Percentiles rank a stretch among this genome's conserved stretches.
These are phyloP conservation scores for Galium porrigens DNA, from an alignment of 305 asterid species.

Conservation along the genomic window DNA sequence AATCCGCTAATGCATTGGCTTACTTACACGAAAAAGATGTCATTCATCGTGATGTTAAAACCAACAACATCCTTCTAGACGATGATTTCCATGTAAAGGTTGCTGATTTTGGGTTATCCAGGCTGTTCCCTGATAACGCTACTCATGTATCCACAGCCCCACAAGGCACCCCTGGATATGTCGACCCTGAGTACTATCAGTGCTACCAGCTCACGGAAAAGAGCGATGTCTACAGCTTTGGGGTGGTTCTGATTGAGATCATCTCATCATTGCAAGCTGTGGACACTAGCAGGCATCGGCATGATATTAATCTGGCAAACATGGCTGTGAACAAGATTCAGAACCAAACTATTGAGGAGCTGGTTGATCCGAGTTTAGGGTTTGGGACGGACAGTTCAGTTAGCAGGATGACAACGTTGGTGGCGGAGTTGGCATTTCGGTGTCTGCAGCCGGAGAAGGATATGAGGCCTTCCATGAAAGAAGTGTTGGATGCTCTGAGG, in stretches of 20 bases:
- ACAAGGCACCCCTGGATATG: conserved; percentile 89
- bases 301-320: conserved; percentile 47
- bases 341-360: conserved; percentile 34
- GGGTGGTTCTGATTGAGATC: conserved; percentile 61
- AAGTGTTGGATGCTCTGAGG: conserved; percentile 39
- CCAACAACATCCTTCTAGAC: conserved; percentile 72
- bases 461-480: conserved; percentile 75
- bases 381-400: conserved; percentile 29
- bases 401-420: conserved; percentile 46
- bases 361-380: conserved; percentile 50
- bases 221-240: conserved; percentile 75
- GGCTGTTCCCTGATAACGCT: conserved; percentile 55
- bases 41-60: conserved; percentile 79
- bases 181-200: conserved; percentile 81
- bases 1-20: conserved; percentile 59
- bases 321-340: conserved; percentile 72
- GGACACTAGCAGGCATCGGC: conserved; percentile 48
- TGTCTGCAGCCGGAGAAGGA: conserved; percentile 74
- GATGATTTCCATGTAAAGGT: conserved; percentile 77
- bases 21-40: conserved; percentile 52
- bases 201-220: conserved; percentile 73
- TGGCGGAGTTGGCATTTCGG: conserved; percentile 59
- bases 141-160: conserved; percentile 95
- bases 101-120: conserved; percentile 73
- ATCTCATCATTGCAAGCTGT: conserved; percentile 59